Conservation (phyloP, 108 stramenopile genomes). For the Cylindrotheca closterium region DNA sequence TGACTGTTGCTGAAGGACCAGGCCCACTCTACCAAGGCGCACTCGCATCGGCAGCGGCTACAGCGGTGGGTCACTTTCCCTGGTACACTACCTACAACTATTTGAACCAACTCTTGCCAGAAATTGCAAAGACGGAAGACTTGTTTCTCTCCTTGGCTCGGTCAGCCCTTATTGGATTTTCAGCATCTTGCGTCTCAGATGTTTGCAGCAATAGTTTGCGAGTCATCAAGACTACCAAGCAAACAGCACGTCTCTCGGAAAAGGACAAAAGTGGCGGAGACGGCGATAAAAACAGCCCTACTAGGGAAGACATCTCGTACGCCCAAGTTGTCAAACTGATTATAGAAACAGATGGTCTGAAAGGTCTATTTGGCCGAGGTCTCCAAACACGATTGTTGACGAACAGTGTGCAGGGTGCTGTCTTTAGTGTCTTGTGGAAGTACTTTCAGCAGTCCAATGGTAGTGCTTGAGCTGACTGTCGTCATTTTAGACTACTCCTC, state of each 20-base stretch:
- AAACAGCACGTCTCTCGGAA: constrained; percentile 56
- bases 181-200: constrained; percentile 76
- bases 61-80: constrained; percentile 75
- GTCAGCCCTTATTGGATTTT: constrained; percentile 66
- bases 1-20: constrained; percentile 47
- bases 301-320: constrained; percentile 44
- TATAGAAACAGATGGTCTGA: constrained; percentile 70
- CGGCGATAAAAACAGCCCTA: background rate
- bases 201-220: constrained; percentile 72
- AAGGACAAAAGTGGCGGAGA: constrained; percentile 14
- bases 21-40: constrained; percentile 82
- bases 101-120: constrained; percentile 64
- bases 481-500: too few relatives aligned
- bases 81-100: constrained; percentile 83
- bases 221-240: constrained; percentile 86
- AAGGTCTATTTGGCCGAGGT: constrained; percentile 76
- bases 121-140: constrained; percentile 52
- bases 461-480: too few relatives aligned
- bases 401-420: constrained; percentile 82
- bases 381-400: constrained; percentile 80
- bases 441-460: constrained; percentile 56
- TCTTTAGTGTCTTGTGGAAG: constrained; percentile 84
- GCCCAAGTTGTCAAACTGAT: constrained; percentile 57
- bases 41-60: constrained; percentile 79
- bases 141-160: constrained; percentile 67